Conservation (phyloP, 179 eudicot species). For the Pouteria campechiana region DNA sequence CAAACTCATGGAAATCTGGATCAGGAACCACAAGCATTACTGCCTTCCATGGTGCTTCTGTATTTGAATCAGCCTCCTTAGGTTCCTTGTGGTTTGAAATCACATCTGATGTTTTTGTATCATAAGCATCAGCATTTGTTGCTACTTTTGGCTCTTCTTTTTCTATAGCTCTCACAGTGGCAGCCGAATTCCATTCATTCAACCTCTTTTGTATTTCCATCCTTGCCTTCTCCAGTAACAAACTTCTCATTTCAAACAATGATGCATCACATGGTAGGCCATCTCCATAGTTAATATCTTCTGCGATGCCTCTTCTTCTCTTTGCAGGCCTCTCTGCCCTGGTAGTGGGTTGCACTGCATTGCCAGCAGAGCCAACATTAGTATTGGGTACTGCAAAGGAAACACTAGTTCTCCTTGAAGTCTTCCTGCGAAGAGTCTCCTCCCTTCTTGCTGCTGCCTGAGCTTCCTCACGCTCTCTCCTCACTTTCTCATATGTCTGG, state of each 20-base stretch:
- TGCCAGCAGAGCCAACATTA: too few relatives aligned
- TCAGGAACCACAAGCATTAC: slow-evolving; percentile 53
- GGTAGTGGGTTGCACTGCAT: too few relatives aligned
- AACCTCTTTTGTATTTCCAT: slow-evolving; percentile 31
- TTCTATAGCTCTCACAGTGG: slow-evolving; percentile 15
- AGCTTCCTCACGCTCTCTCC: slow-evolving; percentile 69
- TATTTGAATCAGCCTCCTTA: slow-evolving; percentile 22
- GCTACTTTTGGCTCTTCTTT: slow-evolving; percentile 30
- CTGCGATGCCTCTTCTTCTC: slow-evolving; percentile 35
- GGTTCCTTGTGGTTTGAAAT: slow-evolving; percentile 14
- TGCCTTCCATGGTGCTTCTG: slow-evolving; percentile 8
- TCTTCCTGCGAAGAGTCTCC: slow-evolving; percentile 48
- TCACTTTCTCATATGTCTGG: slow-evolving; percentile 78
- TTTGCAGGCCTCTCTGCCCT: too few relatives aligned
- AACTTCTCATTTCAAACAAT: slow-evolving; percentile 25
- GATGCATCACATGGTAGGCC: too few relatives aligned
- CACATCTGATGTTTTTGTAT: slow-evolving; percentile 14
- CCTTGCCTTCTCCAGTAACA: slow-evolving; percentile 46
- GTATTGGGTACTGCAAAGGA: slow-evolving; percentile 15
- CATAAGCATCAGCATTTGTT: slow-evolving; percentile 15
- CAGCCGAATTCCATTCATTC: slow-evolving; percentile 21
- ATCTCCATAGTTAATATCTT: too few relatives aligned
- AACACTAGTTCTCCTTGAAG: slow-evolving; percentile 17
- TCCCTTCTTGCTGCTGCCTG: slow-evolving; percentile 60
- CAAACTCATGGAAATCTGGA: slow-evolving; percentile 84